These are phyloP conservation scores for Picea abies DNA, from an alignment of 83 land plant species.

Conservation along the genomic window DNA sequence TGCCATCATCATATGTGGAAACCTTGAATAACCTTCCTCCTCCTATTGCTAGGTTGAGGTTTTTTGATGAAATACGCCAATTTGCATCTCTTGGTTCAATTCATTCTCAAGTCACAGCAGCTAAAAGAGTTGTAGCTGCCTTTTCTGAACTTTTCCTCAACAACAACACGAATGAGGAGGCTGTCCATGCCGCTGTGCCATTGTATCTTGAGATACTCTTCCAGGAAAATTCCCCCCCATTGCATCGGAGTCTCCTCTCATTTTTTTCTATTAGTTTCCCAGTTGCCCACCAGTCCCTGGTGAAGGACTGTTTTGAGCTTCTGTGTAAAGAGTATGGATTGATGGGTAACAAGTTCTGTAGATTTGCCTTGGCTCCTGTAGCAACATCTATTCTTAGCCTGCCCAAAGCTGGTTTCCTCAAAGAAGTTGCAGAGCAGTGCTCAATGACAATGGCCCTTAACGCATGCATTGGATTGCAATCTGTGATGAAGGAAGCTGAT, in stretches of 20 bases:
- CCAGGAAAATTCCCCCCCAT: slow-evolving; percentile 68
- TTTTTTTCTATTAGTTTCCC: slow-evolving; percentile 32
- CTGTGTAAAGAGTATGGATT: slow-evolving; percentile 73
- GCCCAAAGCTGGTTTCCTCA: slow-evolving; percentile 79
- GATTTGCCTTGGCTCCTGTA: slow-evolving; percentile 69
- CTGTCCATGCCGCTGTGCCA: slow-evolving; percentile 21
- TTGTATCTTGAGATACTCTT: slow-evolving; percentile 73
- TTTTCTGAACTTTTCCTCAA: slow-evolving; percentile 13
- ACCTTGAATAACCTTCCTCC: slow-evolving; percentile 23
- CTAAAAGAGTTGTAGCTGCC: background rate
- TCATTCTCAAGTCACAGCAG: too few species aligned
- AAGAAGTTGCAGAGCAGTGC: slow-evolving; percentile 52
- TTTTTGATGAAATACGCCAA: slow-evolving; percentile 30
- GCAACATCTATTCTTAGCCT: slow-evolving; percentile 20
- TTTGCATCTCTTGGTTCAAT: slow-evolving; percentile 48
- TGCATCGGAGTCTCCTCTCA: slow-evolving; percentile 67
- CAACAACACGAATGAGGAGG: background rate
- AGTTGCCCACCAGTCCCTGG: slow-evolving; percentile 17
- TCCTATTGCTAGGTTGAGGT: slow-evolving; percentile 8
- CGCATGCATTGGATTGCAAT: slow-evolving; percentile 26
- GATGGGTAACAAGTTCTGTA: slow-evolving; percentile 53
- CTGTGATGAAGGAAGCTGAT: too few species aligned
- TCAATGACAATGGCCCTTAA: slow-evolving; percentile 44
- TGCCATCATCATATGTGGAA: slow-evolving; percentile 40
- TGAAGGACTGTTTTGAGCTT: slow-evolving; percentile 42